phyloP scores from a whole-genome alignment of 1,284 basidiomycete genomes.

The Afroboletus lepidellus region DNA sequence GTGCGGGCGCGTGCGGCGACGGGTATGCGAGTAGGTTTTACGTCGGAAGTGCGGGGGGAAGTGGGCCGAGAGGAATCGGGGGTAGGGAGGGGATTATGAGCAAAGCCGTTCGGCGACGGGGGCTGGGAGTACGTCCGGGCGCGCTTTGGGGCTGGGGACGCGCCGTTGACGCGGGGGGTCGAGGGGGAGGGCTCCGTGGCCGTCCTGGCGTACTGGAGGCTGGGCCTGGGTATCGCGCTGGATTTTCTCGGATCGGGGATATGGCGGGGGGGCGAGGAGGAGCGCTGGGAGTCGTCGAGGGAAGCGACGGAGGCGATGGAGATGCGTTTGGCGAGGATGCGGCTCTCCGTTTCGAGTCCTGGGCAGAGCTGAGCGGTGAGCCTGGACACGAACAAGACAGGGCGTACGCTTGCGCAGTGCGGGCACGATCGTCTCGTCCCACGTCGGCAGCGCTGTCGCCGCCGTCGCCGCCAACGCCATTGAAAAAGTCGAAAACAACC shows the following conservation, averaged over 20 bases:
- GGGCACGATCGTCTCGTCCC: slow-evolving; percentile 36
- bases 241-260: slow-evolving; percentile 33
- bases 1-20: slow-evolving; percentile 43
- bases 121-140: slow-evolving; percentile 62
- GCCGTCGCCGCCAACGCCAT: slow-evolving; percentile 31
- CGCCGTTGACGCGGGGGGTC: slow-evolving; percentile 25
- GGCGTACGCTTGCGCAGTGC: slow-evolving; percentile 31
- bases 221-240: slow-evolving; percentile 50
- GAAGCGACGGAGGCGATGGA: slow-evolving; percentile 67
- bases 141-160: slow-evolving; percentile 31
- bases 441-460: slow-evolving; percentile 28
- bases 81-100: slow-evolving; percentile 33
- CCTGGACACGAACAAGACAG: neutral
- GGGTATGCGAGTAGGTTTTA: slow-evolving; percentile 52
- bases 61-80: slow-evolving; percentile 39
- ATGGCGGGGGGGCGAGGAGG: slow-evolving; percentile 20
- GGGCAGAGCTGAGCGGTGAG: slow-evolving; percentile 10
- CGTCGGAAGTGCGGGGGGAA: slow-evolving; percentile 38
- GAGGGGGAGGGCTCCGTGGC: slow-evolving; percentile 18
- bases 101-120: slow-evolving; percentile 20
- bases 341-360: slow-evolving; percentile 76
- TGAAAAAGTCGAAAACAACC: neutral
- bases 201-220: slow-evolving; percentile 37
- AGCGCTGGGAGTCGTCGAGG: slow-evolving; percentile 37
- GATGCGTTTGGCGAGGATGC: slow-evolving; percentile 66